Evolutionary conservation across 2,329 filamentous ascomycete genomes (phyloP), one percentile per base, ranked within the genome.

Genomic region (Fonsecaea pedrosoi): DNA sequence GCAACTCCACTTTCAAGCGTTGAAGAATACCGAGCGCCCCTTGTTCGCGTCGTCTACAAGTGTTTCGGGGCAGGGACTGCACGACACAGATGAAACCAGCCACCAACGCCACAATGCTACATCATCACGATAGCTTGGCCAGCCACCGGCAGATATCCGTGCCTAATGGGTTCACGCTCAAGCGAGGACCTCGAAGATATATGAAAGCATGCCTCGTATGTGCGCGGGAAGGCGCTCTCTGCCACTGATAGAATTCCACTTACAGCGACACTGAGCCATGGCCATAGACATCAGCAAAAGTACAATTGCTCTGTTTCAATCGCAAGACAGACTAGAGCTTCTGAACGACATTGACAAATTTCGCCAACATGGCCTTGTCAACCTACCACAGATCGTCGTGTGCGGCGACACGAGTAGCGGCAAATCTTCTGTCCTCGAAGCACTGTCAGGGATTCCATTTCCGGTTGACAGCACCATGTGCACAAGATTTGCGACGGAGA

Each of bases 351-450:
- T 88, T 64, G 84, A 86, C 67, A 82, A 83, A 62, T 80, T 88
- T n/a, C 82, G 73, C 81, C 83, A 74, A 77, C 82, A 69, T 80
- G 86, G 73, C 75, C 85, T 74, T 78, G 53, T 21, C 30, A 60
- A 69, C 55, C 79, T 88, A 0, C 86, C 86, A 0, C 86, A 89
- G 72, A 85, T 89, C 40, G 86, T 89, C 55, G 86, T 89, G 30
- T 87, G 87, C 38, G 87, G 87, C 35, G 86, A 89, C 73, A 86
- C 89, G 75, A 88, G 86, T 1, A 84, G 86, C 5, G 87, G 87
- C 21, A 89, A 89, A 75, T 87, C 84, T 70, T 74, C 72, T 4
- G 85, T 88, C 1, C 81, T 89, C 1, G 86, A 89, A 72, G 86
- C 86, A n/a, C 80, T 90, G 42, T 88, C 86, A 0, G 85, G 86